A percentile compares a stretch with the other conserved stretches of the same genome.
Conservation (phyloP, 768 basidiomycete genomes). For the Trametes maxima region DNA sequence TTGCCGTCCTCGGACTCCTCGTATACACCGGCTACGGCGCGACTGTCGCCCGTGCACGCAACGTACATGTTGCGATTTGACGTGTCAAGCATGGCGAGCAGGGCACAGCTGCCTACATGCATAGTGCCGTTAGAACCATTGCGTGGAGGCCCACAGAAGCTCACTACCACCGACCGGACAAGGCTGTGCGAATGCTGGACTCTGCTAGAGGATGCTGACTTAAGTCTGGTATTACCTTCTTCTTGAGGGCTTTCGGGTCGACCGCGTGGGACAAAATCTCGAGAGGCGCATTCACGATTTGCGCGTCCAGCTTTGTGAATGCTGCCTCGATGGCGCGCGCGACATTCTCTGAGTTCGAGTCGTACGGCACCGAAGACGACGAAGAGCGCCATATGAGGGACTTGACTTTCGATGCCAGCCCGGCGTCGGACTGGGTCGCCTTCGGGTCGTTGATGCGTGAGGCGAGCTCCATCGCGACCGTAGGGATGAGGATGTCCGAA, state of each 20-base stretch:
- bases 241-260: constrained; percentile 50
- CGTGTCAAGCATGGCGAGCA: constrained; percentile 87
- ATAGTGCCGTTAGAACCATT: neutral
- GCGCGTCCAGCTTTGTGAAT: constrained; percentile 82
- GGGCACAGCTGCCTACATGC: constrained; percentile 81
- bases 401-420: constrained; percentile 40
- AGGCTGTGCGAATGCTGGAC: constrained; percentile 77
- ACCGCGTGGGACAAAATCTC: constrained; percentile 64
- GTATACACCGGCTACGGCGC: constrained; percentile 95
- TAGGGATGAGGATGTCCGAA: constrained; percentile 80
- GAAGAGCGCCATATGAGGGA: constrained; percentile 41
- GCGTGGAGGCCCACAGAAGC: no score
- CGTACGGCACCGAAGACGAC: constrained; percentile 35
- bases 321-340: constrained; percentile 73
- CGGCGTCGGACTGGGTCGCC: constrained; percentile 30
- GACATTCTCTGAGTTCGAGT: constrained; percentile 54
- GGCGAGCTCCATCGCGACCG: constrained; percentile 76
- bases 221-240: constrained; percentile 60
- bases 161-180: constrained; percentile 55
- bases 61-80: constrained; percentile 83
- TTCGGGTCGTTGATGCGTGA: constrained; percentile 47
- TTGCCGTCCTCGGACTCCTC: constrained; percentile 62
- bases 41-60: constrained; percentile 90
- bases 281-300: constrained; percentile 79
- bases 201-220: constrained; percentile 71